Evolutionary conservation across 176 grass and related monocot genomes (phyloP).

Genomic region (Rhynchospora breviuscula): DNA sequence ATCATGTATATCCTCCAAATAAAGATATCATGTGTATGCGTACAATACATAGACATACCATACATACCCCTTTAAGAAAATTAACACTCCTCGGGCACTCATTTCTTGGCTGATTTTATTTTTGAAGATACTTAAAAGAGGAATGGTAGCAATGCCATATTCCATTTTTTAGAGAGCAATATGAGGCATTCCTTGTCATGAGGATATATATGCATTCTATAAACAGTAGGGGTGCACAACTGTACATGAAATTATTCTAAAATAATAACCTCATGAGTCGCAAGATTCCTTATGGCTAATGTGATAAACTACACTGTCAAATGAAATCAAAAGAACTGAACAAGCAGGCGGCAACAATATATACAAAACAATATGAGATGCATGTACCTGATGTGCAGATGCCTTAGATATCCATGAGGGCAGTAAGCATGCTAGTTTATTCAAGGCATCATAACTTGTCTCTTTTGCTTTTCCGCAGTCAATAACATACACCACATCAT

Average conservation of each 20-base stretch:
- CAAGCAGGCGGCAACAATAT: background rate
- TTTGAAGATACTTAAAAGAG: background rate
- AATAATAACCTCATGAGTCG: background rate
- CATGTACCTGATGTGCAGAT: constrained; percentile 83
- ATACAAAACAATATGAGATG: background rate
- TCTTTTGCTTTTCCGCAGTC: constrained; percentile 99
- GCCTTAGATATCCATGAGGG: constrained; percentile 99
- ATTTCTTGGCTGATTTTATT: background rate
- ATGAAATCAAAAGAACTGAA: background rate
- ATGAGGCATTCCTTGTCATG: background rate
- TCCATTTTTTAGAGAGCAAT: background rate
- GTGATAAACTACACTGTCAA: background rate
- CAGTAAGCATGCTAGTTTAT: constrained; percentile 86
- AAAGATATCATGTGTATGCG: background rate
- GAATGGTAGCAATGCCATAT: background rate
- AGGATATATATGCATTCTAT: background rate
- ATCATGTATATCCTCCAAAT: background rate
- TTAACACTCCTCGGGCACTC: background rate
- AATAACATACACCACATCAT: constrained; percentile 97
- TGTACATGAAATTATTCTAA: background rate
- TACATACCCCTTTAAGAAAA: background rate
- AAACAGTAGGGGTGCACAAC: background rate
- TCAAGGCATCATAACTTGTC: constrained; percentile 98
- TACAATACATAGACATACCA: background rate
- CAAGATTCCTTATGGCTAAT: constrained; percentile 32